Evolutionary conservation across 202 grass and related monocot species (phyloP).

Genomic region (Digitaria exilis): DNA sequence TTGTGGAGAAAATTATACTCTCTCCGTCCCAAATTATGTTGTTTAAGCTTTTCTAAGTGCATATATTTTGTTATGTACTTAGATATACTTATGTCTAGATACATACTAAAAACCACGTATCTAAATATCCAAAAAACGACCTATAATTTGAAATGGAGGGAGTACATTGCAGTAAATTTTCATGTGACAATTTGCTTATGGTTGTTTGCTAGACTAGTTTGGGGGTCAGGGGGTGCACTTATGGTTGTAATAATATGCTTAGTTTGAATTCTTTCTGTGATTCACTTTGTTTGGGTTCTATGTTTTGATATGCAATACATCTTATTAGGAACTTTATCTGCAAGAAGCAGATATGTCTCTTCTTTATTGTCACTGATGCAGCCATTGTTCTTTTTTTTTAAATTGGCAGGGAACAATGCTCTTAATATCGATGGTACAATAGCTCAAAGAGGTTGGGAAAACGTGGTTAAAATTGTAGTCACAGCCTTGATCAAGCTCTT

Average conservation of each 20-base stretch:
- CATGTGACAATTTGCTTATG: neutral
- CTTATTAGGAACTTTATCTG: neutral
- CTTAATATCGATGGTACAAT: too few relatives aligned
- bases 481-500: constrained; percentile 62
- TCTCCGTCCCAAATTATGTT: too few relatives aligned
- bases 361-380: neutral
- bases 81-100: too few relatives aligned
- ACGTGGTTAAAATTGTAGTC: constrained; percentile 37
- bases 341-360: neutral
- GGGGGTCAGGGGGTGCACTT: neutral
- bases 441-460: neutral
- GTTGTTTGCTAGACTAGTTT: neutral
- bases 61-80: too few relatives aligned
- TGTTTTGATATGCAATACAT: neutral
- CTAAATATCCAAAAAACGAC: too few relatives aligned
- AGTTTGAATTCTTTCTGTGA: neutral
- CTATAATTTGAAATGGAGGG: too few relatives aligned
- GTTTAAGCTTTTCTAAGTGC: too few relatives aligned
- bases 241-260: neutral
- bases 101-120: too few relatives aligned
- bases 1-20: neutral
- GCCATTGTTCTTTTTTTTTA: neutral
- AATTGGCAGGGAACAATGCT: too few relatives aligned
- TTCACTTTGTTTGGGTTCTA: neutral
- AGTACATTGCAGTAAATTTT: too few relatives aligned